Evolutionary conservation across 805 yeast species (phyloP), one percentile per base, ranked within the genome.

Genomic region (Candida montana): DNA sequence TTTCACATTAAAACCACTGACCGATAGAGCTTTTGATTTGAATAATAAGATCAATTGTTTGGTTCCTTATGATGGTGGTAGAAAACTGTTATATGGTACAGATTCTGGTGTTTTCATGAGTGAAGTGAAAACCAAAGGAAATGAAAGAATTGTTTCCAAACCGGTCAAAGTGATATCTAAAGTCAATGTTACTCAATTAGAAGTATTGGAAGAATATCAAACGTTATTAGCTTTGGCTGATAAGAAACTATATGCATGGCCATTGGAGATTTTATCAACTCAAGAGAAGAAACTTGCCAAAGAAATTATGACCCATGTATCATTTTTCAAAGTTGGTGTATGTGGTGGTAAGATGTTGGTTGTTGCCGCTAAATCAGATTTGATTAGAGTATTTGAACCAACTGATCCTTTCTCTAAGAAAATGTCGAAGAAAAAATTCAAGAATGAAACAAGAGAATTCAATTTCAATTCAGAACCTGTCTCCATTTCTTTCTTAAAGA

Each of bases 21-120:
- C 83, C 49, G 81, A 87, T 19, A 72, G 83, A 46, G 78, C 79
- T 54, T 90, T 90, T 62, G 88, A 79, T 49, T 77, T 80, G 37
- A 69, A 71, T 17, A 79, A 90, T 57, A 77, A 83, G 46, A 85
- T 91, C 53, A 89, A 87, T 57, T 89, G 97, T 68, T 91, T 89
- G 23, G 89, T 85, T 31, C 95, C 96, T 27, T 83, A 86, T 61
- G 95, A 93, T 57, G 96, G 96, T 40, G 98, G 98, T 17, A 76
- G 95, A 49, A 86, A 90, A 58, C 65, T 90, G 49, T 61, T 93
- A 28, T 90, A 86, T 56, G 98, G 98, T 33, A 89, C 98, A 0
- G 95, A 88, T 57, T 74, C 83, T 1, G 98, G 99, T 5, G 80
- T 93, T 3, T 93, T 83, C 70, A 77, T 88, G 35, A 79, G 93